Percentiles rank a stretch among this genome's conserved stretches.
Conservation (phyloP, 208 protist genomes). For the Leishmania mexicana region DNA sequence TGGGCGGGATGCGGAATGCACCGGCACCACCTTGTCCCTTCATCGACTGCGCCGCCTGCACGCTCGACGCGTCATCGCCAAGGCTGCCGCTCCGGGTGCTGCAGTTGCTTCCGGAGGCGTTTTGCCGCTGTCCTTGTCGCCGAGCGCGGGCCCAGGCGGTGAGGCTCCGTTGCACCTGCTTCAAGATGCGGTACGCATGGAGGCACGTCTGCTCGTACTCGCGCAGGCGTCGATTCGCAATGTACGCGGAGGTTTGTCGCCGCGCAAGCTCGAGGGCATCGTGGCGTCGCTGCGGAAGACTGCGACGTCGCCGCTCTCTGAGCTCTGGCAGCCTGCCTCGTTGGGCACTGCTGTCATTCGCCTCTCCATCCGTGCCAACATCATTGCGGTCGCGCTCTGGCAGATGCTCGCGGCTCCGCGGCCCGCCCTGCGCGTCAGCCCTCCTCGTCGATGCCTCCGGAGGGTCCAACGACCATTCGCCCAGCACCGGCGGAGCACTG, state of each 20-base stretch:
- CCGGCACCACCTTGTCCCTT: not conserved
- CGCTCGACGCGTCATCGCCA: not conserved
- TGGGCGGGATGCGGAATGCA: too few species aligned
- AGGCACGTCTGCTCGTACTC: slow-evolving; percentile 9
- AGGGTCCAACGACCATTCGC: slow-evolving; percentile 7
- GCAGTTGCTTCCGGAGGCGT: not conserved
- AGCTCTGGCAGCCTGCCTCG: not conserved
- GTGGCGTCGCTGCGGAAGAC: not conserved
- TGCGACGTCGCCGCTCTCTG: not conserved
- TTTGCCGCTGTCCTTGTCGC: slow-evolving; percentile 3
- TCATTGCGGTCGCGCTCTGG: not conserved
- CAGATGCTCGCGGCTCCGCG: not conserved
- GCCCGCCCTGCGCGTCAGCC: not conserved
- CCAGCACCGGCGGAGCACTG: not conserved
- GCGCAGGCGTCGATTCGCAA: not conserved
- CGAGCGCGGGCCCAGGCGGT: slow-evolving; percentile 8
- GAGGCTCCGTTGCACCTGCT: slow-evolving; percentile 6
- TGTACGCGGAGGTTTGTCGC: not conserved
- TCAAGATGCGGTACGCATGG: slow-evolving; percentile 22
- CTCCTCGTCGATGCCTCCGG: not conserved
- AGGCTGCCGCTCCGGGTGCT: not conserved
- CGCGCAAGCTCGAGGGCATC: slow-evolving; percentile 13
- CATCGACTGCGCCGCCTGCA: not conserved
- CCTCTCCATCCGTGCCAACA: not conserved
- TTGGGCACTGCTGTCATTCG: not conserved